Evolutionary conservation across 768 basidiomycete species (phyloP), one percentile per base, ranked within the genome.

Genomic region (Hortiboletus flavorubellus): DNA sequence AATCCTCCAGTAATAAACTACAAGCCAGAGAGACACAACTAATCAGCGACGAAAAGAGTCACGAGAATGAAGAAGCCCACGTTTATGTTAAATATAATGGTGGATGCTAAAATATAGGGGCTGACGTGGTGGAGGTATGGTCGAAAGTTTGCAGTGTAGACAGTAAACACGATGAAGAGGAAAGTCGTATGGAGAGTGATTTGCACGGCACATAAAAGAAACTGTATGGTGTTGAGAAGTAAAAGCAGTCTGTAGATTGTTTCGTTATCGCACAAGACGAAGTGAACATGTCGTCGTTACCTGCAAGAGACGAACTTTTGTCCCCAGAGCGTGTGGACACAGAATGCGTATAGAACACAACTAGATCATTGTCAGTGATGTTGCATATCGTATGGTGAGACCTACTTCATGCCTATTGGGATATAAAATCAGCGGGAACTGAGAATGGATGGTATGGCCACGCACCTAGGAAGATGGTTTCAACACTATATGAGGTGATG

Each of bases 391-490:
- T 16, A 33, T 11, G 33, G 15, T 12, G 21, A 44, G 35, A 53
- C 62, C 1, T 46, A 63, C 62, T 60, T 59, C 40, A 61, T 52
- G 26, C 62, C 62, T 63, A 12, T 54, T 31, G 15, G 16, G 31
- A 40, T 15, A 34, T 15, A n/a, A n/a, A 3, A 5, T 62, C 44
- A 41, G 21, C 6, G 8, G 11, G 23, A 41, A 15, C 16, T 3
- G 2, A 31, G 29, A 21, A 21, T 2, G 9, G 21, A 51, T 23
- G 7, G 7, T 5, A 18, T 7, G 42, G 15, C 37, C 37, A 58
- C 65, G n/a, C 44, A 66, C 65, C 65, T 9, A 63, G 39, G 33
- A 68, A 53, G 26, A 68, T 46, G 9, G 33, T 31, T 35, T 68
- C 64, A 3, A 56, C 4, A 40, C 35, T 47, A 3, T 49, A 51